A percentile compares a stretch with the other conserved stretches of the same genome.
These are phyloP conservation scores for Erythrophleum fordii DNA, from an alignment of 306 rosid genomes.

Conservation along the genomic window DNA sequence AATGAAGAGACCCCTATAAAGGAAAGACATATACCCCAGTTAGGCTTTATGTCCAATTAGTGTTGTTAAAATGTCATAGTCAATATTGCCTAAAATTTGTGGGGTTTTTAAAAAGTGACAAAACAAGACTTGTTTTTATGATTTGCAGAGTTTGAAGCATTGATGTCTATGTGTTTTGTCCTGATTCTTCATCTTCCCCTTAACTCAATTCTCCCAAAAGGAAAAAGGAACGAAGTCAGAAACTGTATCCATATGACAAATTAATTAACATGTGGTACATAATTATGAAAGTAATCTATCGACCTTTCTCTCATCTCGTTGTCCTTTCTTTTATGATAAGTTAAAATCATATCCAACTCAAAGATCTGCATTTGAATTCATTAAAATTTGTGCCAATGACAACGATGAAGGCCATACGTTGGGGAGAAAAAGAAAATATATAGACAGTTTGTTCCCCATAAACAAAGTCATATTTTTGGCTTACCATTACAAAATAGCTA, in stretches of 20 bases:
- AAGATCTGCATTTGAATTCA: neutral
- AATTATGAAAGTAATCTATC: neutral
- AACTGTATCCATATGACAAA: neutral
- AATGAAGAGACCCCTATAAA: neutral
- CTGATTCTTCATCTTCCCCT: neutral
- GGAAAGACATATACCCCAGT: neutral
- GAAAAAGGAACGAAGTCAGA: neutral
- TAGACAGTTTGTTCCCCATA: neutral
- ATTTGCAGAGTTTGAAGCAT: neutral
- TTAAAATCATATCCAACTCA: neutral
- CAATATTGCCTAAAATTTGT: neutral
- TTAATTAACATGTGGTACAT: neutral
- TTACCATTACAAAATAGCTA: neutral
- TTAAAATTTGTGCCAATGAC: neutral
- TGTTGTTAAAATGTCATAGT: neutral
- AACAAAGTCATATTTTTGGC: neutral
- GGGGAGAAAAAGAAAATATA: neutral
- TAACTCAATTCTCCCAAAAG: neutral
- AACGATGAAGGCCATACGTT: neutral
- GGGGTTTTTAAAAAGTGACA: neutral
- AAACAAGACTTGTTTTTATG: neutral
- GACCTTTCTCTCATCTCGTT: neutral
- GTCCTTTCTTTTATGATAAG: neutral
- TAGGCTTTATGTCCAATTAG: conserved; percentile 1
- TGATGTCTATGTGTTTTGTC: neutral